These are phyloP conservation scores for Ophiosphaerella narmari DNA, from an alignment of 2,329 filamentous ascomycete genomes.

Conservation along the genomic window DNA sequence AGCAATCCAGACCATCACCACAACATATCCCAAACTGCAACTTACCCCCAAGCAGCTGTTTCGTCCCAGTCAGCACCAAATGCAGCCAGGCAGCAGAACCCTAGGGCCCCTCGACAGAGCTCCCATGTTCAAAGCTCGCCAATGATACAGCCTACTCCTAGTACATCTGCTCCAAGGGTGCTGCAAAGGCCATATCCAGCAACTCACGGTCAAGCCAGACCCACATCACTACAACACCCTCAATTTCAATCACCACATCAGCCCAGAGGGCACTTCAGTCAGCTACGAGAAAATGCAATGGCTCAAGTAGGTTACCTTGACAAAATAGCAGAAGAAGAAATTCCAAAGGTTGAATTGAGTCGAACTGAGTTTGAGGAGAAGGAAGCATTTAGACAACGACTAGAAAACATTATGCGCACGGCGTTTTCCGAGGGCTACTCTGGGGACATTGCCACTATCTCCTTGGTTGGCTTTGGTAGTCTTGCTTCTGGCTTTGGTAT, in stretches of 20 bases:
- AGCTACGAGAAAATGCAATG: constrained; percentile 30
- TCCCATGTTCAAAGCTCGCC: constrained; percentile 3
- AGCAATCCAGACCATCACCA: constrained; percentile 14
- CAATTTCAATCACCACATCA: constrained; percentile 16
- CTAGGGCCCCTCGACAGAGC: constrained; percentile 3
- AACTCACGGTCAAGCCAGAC: constrained; percentile 7
- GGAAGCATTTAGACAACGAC: constrained; percentile 67
- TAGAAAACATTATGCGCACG: constrained; percentile 68
- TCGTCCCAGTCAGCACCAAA: neutral
- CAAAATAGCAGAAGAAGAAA: constrained; percentile 50
- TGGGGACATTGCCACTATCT: constrained; percentile 61
- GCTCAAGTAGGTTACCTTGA: constrained; percentile 52
- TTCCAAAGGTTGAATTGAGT: constrained; percentile 67
- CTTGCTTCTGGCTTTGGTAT: constrained; percentile 84
- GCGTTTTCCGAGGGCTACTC: constrained; percentile 57
- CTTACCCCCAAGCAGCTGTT: constrained; percentile 6
- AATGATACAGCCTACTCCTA: neutral
- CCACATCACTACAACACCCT: constrained; percentile 9
- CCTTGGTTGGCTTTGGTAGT: constrained; percentile 80
- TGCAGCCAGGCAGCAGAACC: neutral
- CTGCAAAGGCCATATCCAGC: constrained; percentile 19
- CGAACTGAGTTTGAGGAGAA: constrained; percentile 69
- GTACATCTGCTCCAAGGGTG: constrained; percentile 16
- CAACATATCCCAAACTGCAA: constrained; percentile 3
- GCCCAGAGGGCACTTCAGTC: constrained; percentile 19